Percentiles rank a stretch among this genome's conserved stretches.
These are phyloP conservation scores for Blastobotrys capitulatus DNA, from an alignment of 1,139 yeast species.

Conservation along the genomic window DNA sequence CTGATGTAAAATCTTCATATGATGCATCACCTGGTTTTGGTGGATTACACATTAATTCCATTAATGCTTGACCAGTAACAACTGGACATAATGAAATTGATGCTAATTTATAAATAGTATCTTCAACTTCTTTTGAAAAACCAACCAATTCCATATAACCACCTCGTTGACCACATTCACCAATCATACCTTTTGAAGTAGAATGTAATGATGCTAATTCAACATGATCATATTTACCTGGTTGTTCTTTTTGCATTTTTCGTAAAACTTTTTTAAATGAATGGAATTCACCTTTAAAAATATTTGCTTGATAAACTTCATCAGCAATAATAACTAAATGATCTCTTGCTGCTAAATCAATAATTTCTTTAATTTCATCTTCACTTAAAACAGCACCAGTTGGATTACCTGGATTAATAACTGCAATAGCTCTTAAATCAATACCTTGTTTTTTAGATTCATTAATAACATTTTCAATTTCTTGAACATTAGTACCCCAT, in stretches of 20 bases:
- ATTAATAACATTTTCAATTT: slow-evolving; percentile 52
- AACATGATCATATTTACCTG: slow-evolving; percentile 56
- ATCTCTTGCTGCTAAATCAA: slow-evolving; percentile 74
- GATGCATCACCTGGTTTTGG: slow-evolving; percentile 74
- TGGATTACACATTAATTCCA: slow-evolving; percentile 91
- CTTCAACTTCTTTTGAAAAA: slow-evolving; percentile 62
- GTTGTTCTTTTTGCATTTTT: slow-evolving; percentile 48
- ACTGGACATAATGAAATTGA: slow-evolving; percentile 90
- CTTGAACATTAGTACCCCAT: slow-evolving; percentile 78
- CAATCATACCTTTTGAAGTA: slow-evolving; percentile 93
- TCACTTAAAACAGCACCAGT: slow-evolving; percentile 77
- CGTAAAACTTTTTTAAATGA: slow-evolving; percentile 45
- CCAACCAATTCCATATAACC: slow-evolving; percentile 96
- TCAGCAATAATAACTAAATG: slow-evolving; percentile 92
- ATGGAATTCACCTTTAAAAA: slow-evolving; percentile 57
- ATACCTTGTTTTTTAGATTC: slow-evolving; percentile 52
- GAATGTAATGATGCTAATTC: slow-evolving; percentile 93
- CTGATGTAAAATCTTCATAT: slow-evolving; percentile 58
- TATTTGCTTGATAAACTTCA: slow-evolving; percentile 93
- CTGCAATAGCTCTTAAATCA: slow-evolving; percentile 73
- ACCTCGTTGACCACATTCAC: slow-evolving; percentile 99
- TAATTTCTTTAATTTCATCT: slow-evolving; percentile 61
- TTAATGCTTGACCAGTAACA: slow-evolving; percentile 87
- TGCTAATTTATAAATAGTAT: slow-evolving; percentile 73
- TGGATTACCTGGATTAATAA: slow-evolving; percentile 97